Conservation (phyloP, 495 filamentous ascomycete genomes). For the Penicillium flavigenum region DNA sequence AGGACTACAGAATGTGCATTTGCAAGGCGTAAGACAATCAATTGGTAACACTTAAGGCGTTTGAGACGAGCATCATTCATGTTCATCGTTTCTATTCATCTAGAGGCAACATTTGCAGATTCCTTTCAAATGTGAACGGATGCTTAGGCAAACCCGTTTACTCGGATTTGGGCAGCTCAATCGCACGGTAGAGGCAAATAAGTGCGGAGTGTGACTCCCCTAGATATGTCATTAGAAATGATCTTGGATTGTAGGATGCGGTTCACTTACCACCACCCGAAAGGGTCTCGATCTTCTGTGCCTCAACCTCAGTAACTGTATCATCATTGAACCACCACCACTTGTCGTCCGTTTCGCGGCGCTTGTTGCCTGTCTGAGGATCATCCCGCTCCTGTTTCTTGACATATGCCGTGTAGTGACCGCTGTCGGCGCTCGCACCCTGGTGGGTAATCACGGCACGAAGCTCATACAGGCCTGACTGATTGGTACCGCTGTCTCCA, state of each 20-base stretch:
- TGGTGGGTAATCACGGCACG: constrained; percentile 97
- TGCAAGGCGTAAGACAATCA: not conserved
- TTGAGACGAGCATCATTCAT: constrained; percentile 21
- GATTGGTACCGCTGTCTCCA: constrained; percentile 79
- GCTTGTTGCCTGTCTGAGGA: constrained; percentile 60
- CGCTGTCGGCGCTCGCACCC: constrained; percentile 93
- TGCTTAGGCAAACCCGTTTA: constrained; percentile 22
- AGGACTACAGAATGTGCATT: not conserved
- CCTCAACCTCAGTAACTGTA: constrained; percentile 88
- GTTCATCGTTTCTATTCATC: constrained; percentile 33
- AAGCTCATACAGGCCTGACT: constrained; percentile 91
- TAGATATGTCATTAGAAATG: constrained; percentile 33
- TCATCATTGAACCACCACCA: constrained; percentile 99
- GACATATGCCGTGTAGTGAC: constrained; percentile 96
- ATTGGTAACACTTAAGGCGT: not conserved
- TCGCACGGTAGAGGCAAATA: constrained; percentile 87
- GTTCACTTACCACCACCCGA: constrained; percentile 74
- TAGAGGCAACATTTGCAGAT: constrained; percentile 16
- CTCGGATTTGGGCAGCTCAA: constrained; percentile 59
- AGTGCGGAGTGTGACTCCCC: constrained; percentile 92
- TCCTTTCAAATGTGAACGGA: constrained; percentile 9
- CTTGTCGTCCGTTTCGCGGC: constrained; percentile 79
- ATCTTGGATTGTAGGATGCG: not conserved
- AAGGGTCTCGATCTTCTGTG: constrained; percentile 86
- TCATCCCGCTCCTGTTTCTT: constrained; percentile 76